Evolutionary conservation across 2,329 filamentous ascomycete genomes (phyloP).

Genomic region (Alternaria brassicae): DNA sequence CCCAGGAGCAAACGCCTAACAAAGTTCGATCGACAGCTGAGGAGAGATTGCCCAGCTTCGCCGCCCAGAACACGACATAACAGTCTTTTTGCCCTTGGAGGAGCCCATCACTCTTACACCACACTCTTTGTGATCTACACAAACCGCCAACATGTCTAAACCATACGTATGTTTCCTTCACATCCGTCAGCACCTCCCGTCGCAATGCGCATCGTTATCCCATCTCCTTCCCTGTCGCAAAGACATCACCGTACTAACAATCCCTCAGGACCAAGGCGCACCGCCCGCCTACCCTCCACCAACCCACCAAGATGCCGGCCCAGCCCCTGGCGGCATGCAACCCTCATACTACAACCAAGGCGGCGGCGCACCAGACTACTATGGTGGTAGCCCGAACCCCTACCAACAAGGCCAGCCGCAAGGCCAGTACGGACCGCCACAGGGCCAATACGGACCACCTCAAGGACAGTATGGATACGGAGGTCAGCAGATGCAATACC

Average conservation of each 20-base stretch:
- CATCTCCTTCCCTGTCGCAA: not conserved
- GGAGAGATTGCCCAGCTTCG: slow-evolving; percentile 12
- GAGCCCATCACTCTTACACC: not conserved
- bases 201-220: not conserved
- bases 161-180: slow-evolving; percentile 12
- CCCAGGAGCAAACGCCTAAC: not conserved
- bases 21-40: slow-evolving; percentile 3
- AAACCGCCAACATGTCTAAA: slow-evolving; percentile 10
- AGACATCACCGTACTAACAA: slow-evolving; percentile 10
- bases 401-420: slow-evolving; percentile 34
- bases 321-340: slow-evolving; percentile 24
- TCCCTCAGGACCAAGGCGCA: slow-evolving; percentile 34
- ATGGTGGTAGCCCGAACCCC: slow-evolving; percentile 30
- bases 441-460: slow-evolving; percentile 31
- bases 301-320: slow-evolving; percentile 40
- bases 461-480: slow-evolving; percentile 38
- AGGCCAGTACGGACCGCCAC: slow-evolving; percentile 20
- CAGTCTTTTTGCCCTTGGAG: slow-evolving; percentile 1
- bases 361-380: slow-evolving; percentile 28
- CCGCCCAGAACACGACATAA: slow-evolving; percentile 5
- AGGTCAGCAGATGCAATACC: slow-evolving; percentile 47
- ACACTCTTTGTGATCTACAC: not conserved
- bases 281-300: slow-evolving; percentile 47
- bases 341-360: slow-evolving; percentile 29
- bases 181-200: not conserved